Percentiles rank a stretch among this genome's conserved stretches.
These are phyloP conservation scores for Leccinum obscurum DNA, from an alignment of 768 basidiomycete genomes.

Conservation along the genomic window DNA sequence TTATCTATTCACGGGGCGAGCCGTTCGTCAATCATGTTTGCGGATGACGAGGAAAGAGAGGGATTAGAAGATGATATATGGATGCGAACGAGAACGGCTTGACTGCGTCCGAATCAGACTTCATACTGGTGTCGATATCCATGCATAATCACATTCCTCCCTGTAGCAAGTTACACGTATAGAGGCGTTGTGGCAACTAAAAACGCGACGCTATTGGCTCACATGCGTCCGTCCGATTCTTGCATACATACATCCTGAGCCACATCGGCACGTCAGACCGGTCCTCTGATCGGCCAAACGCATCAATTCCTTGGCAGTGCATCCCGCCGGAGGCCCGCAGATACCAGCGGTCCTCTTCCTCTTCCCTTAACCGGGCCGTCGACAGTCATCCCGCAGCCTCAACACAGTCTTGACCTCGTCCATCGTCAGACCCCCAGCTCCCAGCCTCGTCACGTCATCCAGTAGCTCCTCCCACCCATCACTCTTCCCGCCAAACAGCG, in stretches of 20 bases:
- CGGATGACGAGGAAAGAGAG: no score
- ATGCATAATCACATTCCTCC: no score
- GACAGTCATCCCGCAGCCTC: conserved; percentile 44
- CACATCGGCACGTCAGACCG: background rate
- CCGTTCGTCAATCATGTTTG: no score
- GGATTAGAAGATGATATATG: no score
- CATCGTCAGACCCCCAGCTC: conserved; percentile 59
- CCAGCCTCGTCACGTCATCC: conserved; percentile 50
- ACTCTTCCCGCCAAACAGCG: conserved; percentile 17
- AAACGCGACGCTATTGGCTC: background rate
- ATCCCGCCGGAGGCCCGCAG: background rate
- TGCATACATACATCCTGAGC: background rate
- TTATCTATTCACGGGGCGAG: no score
- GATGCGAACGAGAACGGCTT: no score
- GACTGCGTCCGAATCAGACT: no score
- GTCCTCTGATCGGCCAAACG: no score
- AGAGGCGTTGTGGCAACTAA: no score
- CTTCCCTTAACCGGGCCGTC: conserved; percentile 8
- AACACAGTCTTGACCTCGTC: conserved; percentile 63
- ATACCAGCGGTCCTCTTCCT: background rate
- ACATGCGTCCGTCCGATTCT: background rate
- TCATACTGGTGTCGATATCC: no score
- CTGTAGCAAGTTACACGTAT: background rate
- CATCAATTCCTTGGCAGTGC: background rate
- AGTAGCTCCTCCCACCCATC: conserved; percentile 53